These are phyloP conservation scores for Thielaviopsis cerberus DNA, from an alignment of 2,329 filamentous ascomycete species.

Conservation along the genomic window DNA sequence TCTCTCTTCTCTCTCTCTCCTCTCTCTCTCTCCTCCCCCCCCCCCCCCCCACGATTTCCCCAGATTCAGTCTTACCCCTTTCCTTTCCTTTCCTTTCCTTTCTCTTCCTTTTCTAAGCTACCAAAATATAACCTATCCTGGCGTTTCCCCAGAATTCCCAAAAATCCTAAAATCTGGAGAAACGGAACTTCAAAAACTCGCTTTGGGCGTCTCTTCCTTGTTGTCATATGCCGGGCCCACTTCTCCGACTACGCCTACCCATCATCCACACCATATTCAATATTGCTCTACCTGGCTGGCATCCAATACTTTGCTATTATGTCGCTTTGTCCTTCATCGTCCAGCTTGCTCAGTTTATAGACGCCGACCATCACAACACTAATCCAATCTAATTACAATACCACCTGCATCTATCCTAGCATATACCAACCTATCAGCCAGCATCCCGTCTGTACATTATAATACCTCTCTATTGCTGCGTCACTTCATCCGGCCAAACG, in stretches of 20 bases:
- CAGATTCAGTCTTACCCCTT: not conserved
- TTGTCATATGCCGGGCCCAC: not conserved
- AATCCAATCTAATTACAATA: no score
- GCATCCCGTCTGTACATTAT: not conserved
- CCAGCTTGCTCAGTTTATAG: no score
- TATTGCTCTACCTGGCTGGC: no score
- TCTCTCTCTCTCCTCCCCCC: not conserved
- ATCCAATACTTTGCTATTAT: no score
- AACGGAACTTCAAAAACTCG: constrained; percentile 1
- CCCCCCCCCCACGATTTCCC: not conserved
- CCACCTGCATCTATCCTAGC: no score
- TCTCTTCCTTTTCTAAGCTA: not conserved
- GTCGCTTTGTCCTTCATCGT: no score
- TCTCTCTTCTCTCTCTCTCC: no score
- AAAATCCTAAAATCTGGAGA: constrained; percentile 8
- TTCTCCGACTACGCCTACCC: not conserved
- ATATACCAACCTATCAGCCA: not conserved
- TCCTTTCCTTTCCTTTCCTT: not conserved
- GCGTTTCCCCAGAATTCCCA: not conserved
- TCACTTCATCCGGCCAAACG: not conserved
- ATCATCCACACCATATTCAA: not conserved
- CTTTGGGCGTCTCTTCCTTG: not conserved
- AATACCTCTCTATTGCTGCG: not conserved
- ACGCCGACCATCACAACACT: no score
- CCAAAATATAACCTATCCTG: not conserved